Evolutionary conservation across 345 rosid genomes (phyloP).

Genomic region (Turnera subulata): DNA sequence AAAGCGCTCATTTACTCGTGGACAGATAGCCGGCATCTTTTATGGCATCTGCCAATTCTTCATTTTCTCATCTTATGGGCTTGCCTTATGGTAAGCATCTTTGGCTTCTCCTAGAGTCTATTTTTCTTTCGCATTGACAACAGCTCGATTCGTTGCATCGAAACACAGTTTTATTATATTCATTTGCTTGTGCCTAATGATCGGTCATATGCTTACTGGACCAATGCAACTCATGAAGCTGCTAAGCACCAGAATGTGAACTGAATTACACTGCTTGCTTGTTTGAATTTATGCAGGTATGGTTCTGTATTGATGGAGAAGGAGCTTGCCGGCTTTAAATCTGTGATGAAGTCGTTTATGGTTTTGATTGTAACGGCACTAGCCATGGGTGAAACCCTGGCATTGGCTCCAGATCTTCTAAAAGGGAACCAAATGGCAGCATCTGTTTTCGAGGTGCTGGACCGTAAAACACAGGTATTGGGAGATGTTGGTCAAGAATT

Average conservation of each 20-base stretch:
- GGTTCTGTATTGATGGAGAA: constrained; percentile 91
- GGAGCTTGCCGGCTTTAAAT: constrained; percentile 67
- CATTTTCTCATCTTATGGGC: constrained; percentile 94
- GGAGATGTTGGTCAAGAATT: constrained; percentile 73
- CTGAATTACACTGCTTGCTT: constrained; percentile 7
- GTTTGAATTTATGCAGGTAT: constrained; percentile 48
- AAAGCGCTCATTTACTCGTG: constrained; percentile 64
- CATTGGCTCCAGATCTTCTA: constrained; percentile 78
- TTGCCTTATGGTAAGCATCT: constrained; percentile 73
- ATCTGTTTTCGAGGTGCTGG: constrained; percentile 76
- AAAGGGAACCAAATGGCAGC: constrained; percentile 98
- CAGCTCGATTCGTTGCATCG: background rate
- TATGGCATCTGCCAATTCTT: constrained; percentile 96
- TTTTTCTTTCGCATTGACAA: background rate
- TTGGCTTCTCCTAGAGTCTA: constrained; percentile 1
- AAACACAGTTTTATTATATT: background rate
- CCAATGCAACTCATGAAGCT: no score
- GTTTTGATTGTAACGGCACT: constrained; percentile 90
- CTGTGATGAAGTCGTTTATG: constrained; percentile 93
- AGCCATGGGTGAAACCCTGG: constrained; percentile 96
- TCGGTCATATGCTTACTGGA: no score
- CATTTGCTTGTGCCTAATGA: no score
- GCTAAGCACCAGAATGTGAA: background rate
- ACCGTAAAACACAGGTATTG: constrained; percentile 56
- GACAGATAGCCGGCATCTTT: constrained; percentile 86